These are phyloP conservation scores for Micractinium sp. DNA, from an alignment of 139 green algal genomes.

Conservation along the genomic window DNA sequence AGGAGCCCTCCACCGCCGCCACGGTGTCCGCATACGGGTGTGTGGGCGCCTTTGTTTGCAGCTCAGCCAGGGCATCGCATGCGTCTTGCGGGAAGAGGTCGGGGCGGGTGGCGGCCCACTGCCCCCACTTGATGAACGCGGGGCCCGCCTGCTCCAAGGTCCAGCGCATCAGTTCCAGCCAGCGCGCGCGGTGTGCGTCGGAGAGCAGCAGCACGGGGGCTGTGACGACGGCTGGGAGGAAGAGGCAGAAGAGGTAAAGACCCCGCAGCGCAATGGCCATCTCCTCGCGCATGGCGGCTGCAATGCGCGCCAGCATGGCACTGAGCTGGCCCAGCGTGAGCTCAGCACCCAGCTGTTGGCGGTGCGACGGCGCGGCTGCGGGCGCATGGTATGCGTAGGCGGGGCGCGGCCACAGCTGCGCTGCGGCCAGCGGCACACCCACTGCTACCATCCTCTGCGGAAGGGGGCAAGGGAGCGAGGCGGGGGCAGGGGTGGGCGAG, in stretches of 20 bases:
- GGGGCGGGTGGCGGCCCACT: conserved; percentile 84
- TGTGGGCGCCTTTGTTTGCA: conserved; percentile 82
- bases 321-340: conserved; percentile 20
- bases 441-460: conserved; percentile 35
- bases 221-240: conserved; percentile 63
- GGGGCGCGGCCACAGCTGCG: conserved; percentile 29
- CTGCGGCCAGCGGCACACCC: conserved; percentile 39
- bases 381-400: conserved; percentile 19
- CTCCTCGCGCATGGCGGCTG: conserved; percentile 12
- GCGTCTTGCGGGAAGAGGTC: conserved; percentile 78
- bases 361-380: background rate
- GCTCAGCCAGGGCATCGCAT: conserved; percentile 49
- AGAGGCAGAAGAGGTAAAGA: conserved; percentile 70
- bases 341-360: background rate
- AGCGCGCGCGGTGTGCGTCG: conserved; percentile 39
- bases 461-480: background rate
- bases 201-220: conserved; percentile 52
- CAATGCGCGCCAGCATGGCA: background rate
- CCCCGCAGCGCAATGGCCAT: conserved; percentile 27
- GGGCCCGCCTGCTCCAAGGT: conserved; percentile 82
- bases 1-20: conserved; percentile 75
- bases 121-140: conserved; percentile 91
- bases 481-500: background rate
- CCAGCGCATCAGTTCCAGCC: conserved; percentile 79
- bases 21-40: conserved; percentile 61